Base-by-base conservation (phyloP, 2,329 filamentous ascomycete species). In the Ambrosiella xylebori region DNA sequence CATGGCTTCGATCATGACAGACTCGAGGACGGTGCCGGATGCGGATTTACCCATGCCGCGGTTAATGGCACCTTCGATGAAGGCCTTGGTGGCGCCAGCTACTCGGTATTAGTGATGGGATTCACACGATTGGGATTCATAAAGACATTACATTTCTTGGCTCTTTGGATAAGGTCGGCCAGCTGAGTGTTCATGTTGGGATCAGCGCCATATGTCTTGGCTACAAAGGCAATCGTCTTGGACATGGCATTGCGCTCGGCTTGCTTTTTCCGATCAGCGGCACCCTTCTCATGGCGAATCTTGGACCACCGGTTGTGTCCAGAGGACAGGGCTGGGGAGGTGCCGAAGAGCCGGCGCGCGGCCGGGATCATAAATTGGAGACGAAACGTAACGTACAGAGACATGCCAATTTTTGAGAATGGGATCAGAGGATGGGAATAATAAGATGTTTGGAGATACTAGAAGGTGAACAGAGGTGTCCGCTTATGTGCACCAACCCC, bases 221-320 rank as follows among this genome's bases (percentile, higher is more conserved):
- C 87, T 60, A 83, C 84, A 61, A 84, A 77, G 54, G 83, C 79
- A 59, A 97, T 84, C 61, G 85, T 80, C 63, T 86, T 83, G 19
- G 84, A 77, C 64, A 94, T 78, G 50, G 76, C 69, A 52, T 77
- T 79, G 37, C 89, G 83, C 64, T 84, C 76, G 49, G 77, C 78
- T 70, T 82, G 88, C 71, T 90, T 95, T 64, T 84, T 83, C 60
- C 77, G 78, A 69, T 98, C 93, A 59, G 84, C 85, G 61, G 84
- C 87, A 56, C 85, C 89, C 71, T 98, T 98, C 69, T 93, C 88
- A 70, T 97, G 93, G 67, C 85, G 87, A 71, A 96, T 97, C 66
- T 93, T 95, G 59, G 88, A 89, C 93, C 93, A 98, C 68, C 89
- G 86, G 70, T 85, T 95, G 71, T 95, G 89, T 12, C 89, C 89